Evolutionary conservation across 306 rosid genomes (phyloP).

Genomic region (Malus asiatica): DNA sequence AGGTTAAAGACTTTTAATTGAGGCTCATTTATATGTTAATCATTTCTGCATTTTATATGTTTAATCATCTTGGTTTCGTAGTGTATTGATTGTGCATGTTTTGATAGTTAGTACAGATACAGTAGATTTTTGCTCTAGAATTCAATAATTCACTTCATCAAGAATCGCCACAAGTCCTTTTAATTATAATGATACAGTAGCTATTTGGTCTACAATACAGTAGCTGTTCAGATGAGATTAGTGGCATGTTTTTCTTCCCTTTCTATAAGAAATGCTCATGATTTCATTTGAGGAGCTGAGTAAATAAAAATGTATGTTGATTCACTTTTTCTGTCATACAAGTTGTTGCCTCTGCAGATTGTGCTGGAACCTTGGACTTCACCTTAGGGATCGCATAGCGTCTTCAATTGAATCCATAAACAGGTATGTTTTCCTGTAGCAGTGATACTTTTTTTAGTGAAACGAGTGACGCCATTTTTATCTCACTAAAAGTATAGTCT

Average conservation of each 20-base stretch:
- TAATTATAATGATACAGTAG: too few species aligned
- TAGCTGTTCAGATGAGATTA: not conserved
- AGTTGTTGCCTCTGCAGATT: conserved; percentile 96
- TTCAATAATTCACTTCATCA: too few species aligned
- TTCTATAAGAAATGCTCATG: not conserved
- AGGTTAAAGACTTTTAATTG: too few species aligned
- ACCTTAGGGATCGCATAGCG: conserved; percentile 83
- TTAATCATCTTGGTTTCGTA: too few species aligned
- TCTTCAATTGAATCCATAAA: conserved; percentile 84
- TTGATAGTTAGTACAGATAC: too few species aligned
- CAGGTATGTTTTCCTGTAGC: conserved; percentile 42
- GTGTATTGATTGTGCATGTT: too few species aligned
- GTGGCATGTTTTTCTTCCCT: not conserved
- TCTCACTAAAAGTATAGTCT: too few species aligned
- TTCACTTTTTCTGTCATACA: conserved; percentile 53
- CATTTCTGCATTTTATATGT: too few species aligned
- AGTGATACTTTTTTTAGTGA: not conserved
- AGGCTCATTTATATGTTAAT: too few species aligned
- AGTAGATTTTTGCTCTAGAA: too few species aligned
- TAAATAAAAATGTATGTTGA: conserved; percentile 1
- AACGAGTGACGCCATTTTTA: not conserved
- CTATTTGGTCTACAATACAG: too few species aligned
- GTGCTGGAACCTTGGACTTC: conserved; percentile 94
- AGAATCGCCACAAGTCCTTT: too few species aligned
- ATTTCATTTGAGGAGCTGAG: not conserved